phyloP scores from a whole-genome alignment of 2,329 filamentous ascomycete genomes.

The Chrysoporthe cubensis region DNA sequence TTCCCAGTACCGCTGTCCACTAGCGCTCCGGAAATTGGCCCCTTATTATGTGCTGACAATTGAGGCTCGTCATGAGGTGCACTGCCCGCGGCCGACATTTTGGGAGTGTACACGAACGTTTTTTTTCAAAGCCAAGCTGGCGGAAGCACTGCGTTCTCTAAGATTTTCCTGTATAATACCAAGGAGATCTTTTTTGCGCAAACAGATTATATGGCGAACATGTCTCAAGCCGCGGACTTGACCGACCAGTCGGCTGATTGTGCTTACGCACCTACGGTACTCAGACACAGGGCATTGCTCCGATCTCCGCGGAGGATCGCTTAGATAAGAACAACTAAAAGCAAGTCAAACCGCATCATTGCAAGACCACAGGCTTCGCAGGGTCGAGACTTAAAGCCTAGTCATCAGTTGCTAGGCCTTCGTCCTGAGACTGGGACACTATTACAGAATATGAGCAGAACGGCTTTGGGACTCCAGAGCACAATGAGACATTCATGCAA shows the following conservation, averaged over 20 bases:
- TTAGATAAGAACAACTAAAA: background rate
- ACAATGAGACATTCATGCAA: too few relatives aligned
- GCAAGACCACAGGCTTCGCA: background rate
- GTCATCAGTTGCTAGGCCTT: background rate
- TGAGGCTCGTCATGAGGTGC: background rate
- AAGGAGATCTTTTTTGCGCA: background rate
- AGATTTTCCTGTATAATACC: background rate
- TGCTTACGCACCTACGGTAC: background rate
- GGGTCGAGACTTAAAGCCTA: background rate
- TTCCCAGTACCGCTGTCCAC: background rate
- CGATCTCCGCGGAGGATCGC: slow-evolving; percentile 14
- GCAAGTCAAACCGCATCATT: background rate
- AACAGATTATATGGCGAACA: background rate
- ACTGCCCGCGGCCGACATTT: background rate
- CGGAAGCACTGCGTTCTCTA: background rate
- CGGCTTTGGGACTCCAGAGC: too few relatives aligned
- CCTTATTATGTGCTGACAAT: background rate
- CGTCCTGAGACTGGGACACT: background rate
- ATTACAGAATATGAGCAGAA: background rate
- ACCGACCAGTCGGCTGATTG: background rate
- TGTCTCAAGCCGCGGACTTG: background rate
- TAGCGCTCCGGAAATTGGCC: background rate
- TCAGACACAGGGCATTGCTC: background rate
- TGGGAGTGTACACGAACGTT: background rate
- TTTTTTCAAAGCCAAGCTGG: background rate